Conservation (phyloP, 768 basidiomycete species). For the Phylloporus sp. region DNA sequence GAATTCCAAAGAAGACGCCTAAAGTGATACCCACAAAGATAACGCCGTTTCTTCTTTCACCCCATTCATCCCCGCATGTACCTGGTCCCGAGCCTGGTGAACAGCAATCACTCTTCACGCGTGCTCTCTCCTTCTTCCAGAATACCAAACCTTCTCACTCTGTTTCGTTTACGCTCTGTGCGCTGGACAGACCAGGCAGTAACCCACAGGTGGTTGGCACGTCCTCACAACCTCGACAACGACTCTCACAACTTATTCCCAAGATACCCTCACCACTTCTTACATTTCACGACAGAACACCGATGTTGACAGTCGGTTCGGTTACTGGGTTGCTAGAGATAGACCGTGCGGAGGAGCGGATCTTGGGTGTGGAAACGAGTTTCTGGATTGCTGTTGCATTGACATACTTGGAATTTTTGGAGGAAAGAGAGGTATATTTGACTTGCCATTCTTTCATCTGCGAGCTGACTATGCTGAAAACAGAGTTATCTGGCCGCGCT, state of each 20-base stretch:
- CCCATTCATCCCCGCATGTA: conserved; percentile 38
- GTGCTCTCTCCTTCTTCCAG: conserved; percentile 47
- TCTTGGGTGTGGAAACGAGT: conserved; percentile 66
- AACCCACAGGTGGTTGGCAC: conserved; percentile 15
- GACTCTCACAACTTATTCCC: conserved; percentile 19
- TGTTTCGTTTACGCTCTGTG: conserved; percentile 55
- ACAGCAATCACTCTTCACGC: conserved; percentile 44
- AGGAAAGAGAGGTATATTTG: conserved; percentile 66
- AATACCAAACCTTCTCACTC: conserved; percentile 53
- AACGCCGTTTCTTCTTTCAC: conserved; percentile 51
- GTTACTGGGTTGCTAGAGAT: conserved; percentile 63
- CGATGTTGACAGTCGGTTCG: conserved; percentile 55
- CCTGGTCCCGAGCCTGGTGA: conserved; percentile 27
- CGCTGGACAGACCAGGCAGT: conserved; percentile 17
- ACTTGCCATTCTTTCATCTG: not conserved
- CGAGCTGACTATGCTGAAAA: conserved; percentile 2
- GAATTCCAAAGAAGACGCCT: not conserved
- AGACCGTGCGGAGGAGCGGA: conserved; percentile 49
- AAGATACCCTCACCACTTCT: conserved; percentile 47
- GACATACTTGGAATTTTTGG: conserved; percentile 74
- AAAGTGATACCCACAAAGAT: conserved; percentile 25
- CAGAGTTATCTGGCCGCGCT: conserved; percentile 58
- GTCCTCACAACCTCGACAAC: conserved; percentile 21
- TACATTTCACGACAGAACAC: conserved; percentile 70
- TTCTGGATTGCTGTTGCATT: conserved; percentile 77